phyloP scores from a whole-genome alignment of 2,329 filamentous ascomycete genomes.

The Penicillium sp. region DNA sequence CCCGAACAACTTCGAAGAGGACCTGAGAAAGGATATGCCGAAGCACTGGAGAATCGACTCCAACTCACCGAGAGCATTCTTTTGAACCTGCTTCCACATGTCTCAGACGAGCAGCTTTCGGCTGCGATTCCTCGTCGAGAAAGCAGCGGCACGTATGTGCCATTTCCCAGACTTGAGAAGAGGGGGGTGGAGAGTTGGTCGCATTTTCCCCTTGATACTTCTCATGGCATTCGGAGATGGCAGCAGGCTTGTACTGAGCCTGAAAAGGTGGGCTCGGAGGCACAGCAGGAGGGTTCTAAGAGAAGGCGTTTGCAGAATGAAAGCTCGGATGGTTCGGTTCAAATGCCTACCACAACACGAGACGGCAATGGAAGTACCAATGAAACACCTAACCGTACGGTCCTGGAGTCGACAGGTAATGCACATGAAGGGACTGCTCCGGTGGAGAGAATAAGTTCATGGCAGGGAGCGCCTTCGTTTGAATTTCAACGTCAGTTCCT shows the following conservation, averaged over 20 bases:
- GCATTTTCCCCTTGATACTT: conserved; percentile 36
- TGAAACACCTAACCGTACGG: neutral
- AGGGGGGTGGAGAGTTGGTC: conserved; percentile 42
- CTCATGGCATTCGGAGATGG: conserved; percentile 39
- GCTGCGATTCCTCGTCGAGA: conserved; percentile 19
- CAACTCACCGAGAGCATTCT: conserved; percentile 45
- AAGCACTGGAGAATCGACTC: conserved; percentile 46
- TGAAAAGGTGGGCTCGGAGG: neutral
- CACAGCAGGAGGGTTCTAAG: neutral
- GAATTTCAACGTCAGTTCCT: conserved; percentile 31
- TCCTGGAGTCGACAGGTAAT: neutral
- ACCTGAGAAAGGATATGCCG: conserved; percentile 50
- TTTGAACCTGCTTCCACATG: conserved; percentile 37
- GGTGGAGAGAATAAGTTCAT: conserved; percentile 22
- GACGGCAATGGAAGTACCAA: neutral
- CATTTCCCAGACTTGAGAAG: conserved; percentile 30
- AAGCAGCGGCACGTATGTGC: conserved; percentile 16
- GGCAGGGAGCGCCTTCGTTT: conserved; percentile 33
- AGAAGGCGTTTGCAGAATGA: conserved; percentile 1
- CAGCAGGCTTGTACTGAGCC: conserved; percentile 30
- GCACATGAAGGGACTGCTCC: neutral
- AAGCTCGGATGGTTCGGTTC: neutral
- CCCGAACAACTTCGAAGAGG: conserved; percentile 44
- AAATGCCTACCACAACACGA: neutral
- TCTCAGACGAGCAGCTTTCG: conserved; percentile 35